Percentiles rank a stretch among this genome's conserved stretches.
phyloP scores from a whole-genome alignment of 2,329 filamentous ascomycete genomes.

The Ophiosphaerella korrae region DNA sequence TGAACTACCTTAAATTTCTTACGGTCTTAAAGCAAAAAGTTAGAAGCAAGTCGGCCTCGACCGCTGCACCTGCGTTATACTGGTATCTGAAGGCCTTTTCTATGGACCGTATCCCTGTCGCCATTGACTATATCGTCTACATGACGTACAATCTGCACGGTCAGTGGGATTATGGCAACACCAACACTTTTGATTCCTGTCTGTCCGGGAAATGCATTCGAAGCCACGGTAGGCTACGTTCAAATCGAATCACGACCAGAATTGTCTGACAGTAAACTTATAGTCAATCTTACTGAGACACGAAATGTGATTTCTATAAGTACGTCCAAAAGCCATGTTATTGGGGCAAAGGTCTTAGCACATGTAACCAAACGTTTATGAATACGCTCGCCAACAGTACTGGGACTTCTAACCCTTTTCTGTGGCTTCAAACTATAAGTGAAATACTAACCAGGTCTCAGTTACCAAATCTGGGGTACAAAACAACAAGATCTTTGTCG shows the following conservation, averaged over 20 bases:
- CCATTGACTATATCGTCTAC: conserved; percentile 37
- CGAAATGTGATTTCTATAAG: conserved; percentile 40
- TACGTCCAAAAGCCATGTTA: too few relatives aligned
- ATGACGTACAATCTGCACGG: conserved; percentile 49
- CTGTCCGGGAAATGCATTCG: conserved; percentile 34
- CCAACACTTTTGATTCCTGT: conserved; percentile 34
- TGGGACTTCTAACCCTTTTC: too few relatives aligned
- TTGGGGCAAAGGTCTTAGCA: too few relatives aligned
- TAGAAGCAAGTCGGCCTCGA: conserved; percentile 21
- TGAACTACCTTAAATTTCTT: conserved; percentile 40
- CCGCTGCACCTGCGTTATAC: conserved; percentile 36
- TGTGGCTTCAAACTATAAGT: too few relatives aligned
- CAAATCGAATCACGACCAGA: too few relatives aligned
- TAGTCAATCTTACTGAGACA: conserved; percentile 48
- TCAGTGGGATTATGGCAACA: conserved; percentile 49
- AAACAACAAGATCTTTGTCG: conserved; percentile 39
- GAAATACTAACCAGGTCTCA: too few relatives aligned
- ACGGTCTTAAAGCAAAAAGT: conserved; percentile 14
- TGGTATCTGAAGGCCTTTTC: conserved; percentile 38
- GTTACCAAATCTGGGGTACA: conserved; percentile 44
- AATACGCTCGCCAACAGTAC: too few relatives aligned
- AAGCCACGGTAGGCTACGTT: conserved; percentile 20
- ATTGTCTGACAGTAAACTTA: too few relatives aligned
- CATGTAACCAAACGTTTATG: too few relatives aligned
- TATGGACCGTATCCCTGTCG: conserved; percentile 21